Conservation (phyloP, 306 rosid genomes). For the Ceratonia siliqua region DNA sequence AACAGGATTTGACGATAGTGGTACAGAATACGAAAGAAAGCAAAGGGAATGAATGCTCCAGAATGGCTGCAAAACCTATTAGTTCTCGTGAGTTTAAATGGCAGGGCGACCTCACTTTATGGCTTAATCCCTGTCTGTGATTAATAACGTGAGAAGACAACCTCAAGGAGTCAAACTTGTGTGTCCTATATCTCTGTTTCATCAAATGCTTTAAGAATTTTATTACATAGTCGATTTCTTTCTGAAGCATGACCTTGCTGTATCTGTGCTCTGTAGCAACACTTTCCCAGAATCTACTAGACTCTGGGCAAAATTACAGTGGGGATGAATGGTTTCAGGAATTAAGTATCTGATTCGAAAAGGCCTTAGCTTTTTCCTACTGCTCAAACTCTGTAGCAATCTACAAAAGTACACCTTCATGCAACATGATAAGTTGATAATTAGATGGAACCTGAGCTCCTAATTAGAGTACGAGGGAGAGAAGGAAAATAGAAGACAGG, state of each 20-base stretch:
- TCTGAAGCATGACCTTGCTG: not conserved
- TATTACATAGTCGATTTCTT: not conserved
- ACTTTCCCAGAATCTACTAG: not conserved
- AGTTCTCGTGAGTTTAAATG: not conserved
- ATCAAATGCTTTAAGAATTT: not conserved
- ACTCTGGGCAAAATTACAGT: not conserved
- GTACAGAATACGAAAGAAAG: not conserved
- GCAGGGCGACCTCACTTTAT: slow-evolving; percentile 5
- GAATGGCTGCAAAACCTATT: too few species aligned
- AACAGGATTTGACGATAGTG: not conserved
- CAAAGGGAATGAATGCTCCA: not conserved
- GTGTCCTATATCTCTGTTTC: not conserved
- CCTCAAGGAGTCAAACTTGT: not conserved
- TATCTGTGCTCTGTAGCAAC: not conserved
- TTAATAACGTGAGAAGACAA: too few species aligned
- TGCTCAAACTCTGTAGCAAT: not conserved
- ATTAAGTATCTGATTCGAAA: not conserved
- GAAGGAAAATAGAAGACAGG: not conserved
- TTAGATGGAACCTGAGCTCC: not conserved
- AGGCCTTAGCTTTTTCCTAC: not conserved
- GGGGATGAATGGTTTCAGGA: not conserved
- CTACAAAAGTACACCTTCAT: not conserved
- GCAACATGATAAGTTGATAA: not conserved
- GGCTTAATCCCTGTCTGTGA: not conserved
- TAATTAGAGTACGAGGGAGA: not conserved